These are phyloP conservation scores for Dichotomopilus funicola DNA, from an alignment of 2,329 filamentous ascomycete genomes.

Conservation along the genomic window DNA sequence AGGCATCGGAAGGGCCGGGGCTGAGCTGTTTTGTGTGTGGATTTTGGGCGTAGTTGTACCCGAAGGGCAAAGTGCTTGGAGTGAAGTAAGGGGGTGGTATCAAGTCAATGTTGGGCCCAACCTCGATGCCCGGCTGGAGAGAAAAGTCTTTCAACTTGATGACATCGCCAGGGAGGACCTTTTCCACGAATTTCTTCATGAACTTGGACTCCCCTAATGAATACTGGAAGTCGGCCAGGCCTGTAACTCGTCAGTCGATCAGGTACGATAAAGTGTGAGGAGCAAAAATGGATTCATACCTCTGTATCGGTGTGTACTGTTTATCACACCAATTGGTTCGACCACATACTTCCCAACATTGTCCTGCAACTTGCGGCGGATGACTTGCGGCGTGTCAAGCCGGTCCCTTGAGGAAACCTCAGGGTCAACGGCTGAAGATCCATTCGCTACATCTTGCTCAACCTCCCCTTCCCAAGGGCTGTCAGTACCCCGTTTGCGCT, in stretches of 20 bases:
- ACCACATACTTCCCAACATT: constrained; percentile 61
- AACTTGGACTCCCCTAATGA: constrained; percentile 63
- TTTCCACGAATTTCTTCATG: constrained; percentile 62
- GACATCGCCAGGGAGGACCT: constrained; percentile 62
- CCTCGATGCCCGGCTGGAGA: constrained; percentile 56
- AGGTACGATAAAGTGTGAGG: background rate
- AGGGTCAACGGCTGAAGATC: constrained; percentile 10
- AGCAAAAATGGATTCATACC: constrained; percentile 36
- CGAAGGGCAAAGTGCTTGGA: constrained; percentile 66
- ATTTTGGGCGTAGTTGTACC: constrained; percentile 80
- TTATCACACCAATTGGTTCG: constrained; percentile 65
- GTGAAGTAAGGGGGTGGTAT: constrained; percentile 76
- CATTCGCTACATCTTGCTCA: constrained; percentile 27
- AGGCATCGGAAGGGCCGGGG: constrained; percentile 4
- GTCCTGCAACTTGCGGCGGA: constrained; percentile 62
- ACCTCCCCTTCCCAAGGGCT: constrained; percentile 53
- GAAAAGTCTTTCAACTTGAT: constrained; percentile 55
- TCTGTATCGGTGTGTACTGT: constrained; percentile 80
- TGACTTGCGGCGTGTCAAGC: constrained; percentile 45
- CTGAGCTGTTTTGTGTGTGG: constrained; percentile 52
- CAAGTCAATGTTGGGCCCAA: constrained; percentile 57
- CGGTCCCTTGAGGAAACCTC: constrained; percentile 39
- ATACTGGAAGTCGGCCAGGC: constrained; percentile 80
- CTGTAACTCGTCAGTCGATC: constrained; percentile 29
- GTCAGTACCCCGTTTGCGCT: constrained; percentile 70